Evolutionary conservation across 1,284 basidiomycete species (phyloP), one percentile per base, ranked within the genome.

Genomic region (Ceratobasidium sp.): DNA sequence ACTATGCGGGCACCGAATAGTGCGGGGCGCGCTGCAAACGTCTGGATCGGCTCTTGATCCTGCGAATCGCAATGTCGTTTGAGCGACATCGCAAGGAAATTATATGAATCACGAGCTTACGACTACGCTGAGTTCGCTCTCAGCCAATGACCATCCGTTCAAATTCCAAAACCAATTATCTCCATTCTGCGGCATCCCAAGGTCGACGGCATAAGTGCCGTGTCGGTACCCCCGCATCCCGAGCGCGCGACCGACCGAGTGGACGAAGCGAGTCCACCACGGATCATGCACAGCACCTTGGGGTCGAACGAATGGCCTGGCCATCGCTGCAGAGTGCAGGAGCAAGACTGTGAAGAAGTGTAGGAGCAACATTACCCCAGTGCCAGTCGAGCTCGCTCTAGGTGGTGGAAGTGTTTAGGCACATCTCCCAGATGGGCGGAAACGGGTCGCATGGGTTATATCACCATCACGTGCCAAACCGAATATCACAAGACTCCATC

Each of bases 1-100:
- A 80, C 65, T 70, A 84, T 79, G 50, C 82, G 82, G 3, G 82
- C 80, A 10, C 83, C 83, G 78, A 84, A 84, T 2, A 82, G 76
- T 18, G 83, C 82, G 0, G 83, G 82, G 23, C 83, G 78, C 7
- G 82, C 82, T 2, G 80, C 73, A 74, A 82, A 78, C 4, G 57
- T 59, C n/a, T 62, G 59, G n/a, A 65, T 69, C 4, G 77, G 44
- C 7, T 59, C 55, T 62, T 74, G 79, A 52, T 79, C 78, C 80
- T 80, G 54, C 27, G n/a, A 18, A 2, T 23, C 44, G 33, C 3
- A 27, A 57, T 66, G 44, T 20, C 41, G 30, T 57, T 30, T 62
- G 30, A 55, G 54, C 54, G 27, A 12, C 38, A 3, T n/a, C 46
- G 16, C 20, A 30, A 27, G 38, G 30, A 7, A n/a, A 18, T 50